Evolutionary conservation across 108 stramenopile species (phyloP).

Genomic region (Conticribra guillardii): DNA sequence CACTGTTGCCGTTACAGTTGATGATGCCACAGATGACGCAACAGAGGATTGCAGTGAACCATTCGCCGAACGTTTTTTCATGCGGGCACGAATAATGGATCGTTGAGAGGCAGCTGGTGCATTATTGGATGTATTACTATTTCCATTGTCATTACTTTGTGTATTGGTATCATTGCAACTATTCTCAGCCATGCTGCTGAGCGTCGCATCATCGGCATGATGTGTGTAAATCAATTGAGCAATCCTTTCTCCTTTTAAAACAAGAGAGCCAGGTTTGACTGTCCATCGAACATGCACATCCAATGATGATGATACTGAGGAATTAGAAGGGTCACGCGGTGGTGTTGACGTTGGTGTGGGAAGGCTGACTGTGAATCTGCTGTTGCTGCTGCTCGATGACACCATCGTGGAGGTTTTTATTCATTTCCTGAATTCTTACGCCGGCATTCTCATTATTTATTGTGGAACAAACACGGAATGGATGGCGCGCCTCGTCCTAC

Average conservation of each 20-base stretch:
- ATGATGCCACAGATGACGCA: conserved; percentile 4
- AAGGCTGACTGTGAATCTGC: conserved; percentile 19
- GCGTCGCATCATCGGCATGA: background rate
- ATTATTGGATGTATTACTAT: no score
- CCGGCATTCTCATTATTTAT: no score
- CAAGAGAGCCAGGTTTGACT: conserved; percentile 28
- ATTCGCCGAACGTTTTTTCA: conserved; percentile 21
- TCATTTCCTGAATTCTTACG: no score
- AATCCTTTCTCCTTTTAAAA: conserved; percentile 29
- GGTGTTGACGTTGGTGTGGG: conserved; percentile 12
- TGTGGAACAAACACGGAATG: no score
- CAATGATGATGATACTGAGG: conserved; percentile 3
- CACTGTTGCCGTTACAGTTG: background rate
- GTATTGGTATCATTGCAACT: background rate
- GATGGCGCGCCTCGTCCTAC: no score
- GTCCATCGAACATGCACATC: conserved; percentile 26
- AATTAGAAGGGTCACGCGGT: no score
- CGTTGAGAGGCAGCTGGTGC: background rate
- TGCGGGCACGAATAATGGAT: conserved; percentile 11
- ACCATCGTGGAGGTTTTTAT: no score
- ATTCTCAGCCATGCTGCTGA: background rate
- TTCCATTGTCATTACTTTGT: no score
- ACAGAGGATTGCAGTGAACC: background rate
- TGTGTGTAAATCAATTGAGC: conserved; percentile 17
- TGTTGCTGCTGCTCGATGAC: no score